These are phyloP conservation scores for Gomphus bonarii DNA, from an alignment of 1,284 basidiomycete species.

Conservation along the genomic window DNA sequence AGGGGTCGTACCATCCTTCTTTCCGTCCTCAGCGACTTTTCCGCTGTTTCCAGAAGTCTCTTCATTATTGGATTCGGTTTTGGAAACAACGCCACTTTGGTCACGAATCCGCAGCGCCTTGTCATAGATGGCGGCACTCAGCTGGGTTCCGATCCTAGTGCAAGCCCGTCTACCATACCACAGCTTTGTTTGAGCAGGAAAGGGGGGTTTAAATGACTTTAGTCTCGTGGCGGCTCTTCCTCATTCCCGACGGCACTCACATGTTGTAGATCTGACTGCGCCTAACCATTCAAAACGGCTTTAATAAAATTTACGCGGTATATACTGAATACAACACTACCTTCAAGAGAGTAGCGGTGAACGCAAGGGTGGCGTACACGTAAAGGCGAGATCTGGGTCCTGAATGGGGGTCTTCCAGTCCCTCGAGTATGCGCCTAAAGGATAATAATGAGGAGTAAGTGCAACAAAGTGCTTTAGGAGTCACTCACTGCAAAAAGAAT, in stretches of 20 bases:
- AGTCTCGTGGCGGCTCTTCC: no score
- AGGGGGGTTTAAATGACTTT: no score
- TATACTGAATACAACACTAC: background rate
- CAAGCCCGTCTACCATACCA: background rate
- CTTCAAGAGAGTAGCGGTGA: background rate
- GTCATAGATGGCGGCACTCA: slow-evolving; percentile 9
- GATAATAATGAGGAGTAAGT: background rate
- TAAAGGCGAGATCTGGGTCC: background rate
- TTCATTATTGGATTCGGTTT: background rate
- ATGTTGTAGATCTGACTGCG: no score
- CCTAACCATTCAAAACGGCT: no score
- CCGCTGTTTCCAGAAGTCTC: background rate
- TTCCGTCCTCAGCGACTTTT: background rate
- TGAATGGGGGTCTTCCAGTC: background rate
- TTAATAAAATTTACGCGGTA: no score
- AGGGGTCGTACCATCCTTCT: slow-evolving; percentile 16
- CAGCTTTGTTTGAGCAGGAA: no score
- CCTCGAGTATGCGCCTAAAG: background rate
- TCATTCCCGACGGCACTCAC: no score
- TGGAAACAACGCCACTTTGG: background rate
- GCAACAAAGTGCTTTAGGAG: background rate
- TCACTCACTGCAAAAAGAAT: background rate
- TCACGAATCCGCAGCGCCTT: slow-evolving; percentile 7
- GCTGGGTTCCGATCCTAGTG: slow-evolving; percentile 7
- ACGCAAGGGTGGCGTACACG: background rate